Evolutionary conservation across 805 yeast genomes (phyloP), one percentile per base, ranked within the genome.

Genomic region (Nakazawaea laoshanensis): DNA sequence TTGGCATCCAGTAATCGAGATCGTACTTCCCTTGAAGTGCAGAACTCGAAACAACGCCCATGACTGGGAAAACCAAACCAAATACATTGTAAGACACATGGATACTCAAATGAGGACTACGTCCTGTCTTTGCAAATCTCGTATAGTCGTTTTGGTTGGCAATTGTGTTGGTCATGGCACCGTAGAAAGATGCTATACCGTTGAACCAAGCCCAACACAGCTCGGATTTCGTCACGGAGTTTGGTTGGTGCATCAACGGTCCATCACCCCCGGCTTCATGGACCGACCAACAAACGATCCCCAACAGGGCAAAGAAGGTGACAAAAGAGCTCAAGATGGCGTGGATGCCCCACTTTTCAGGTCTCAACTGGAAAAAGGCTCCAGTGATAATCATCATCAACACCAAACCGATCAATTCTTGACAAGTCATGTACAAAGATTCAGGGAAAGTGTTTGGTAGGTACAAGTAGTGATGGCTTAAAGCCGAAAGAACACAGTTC

Each of bases 41-140:
- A 22, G 67, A 63, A 4, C 74, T 65, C 8, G 64, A 56, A 27
- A 67, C 35, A 16, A 66, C 42, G 6, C 74, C 74, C 44, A 67
- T 55, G 15, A 67, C 41, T 10, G 74, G 72, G 15, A 67, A 59
- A 20, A 65, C 46, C 7, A 57, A 54, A 7, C 70, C 70, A 12
- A 59, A 45, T 4, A 63, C 24, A 20, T 17, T 17, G 12, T 27
- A 27, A 17, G 29, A 16, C 14, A 16, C 5, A 11, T 6, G 7
- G 12, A 18, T 18, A 27, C 29, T 18, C 14, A 24, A 11, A 7
- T 8, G 26, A 24, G 19, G 8, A 25, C 28, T 25, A 10, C 7
- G 5, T 7, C 10, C 7, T 7, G 33, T 36, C 17, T 25, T 26
- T 2, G 46, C 40, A 46, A 55, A 57, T 22, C 64, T 42, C 30